Evolutionary conservation across 2,329 filamentous ascomycete species (phyloP).

Genomic region (Talaromyces sp.): DNA sequence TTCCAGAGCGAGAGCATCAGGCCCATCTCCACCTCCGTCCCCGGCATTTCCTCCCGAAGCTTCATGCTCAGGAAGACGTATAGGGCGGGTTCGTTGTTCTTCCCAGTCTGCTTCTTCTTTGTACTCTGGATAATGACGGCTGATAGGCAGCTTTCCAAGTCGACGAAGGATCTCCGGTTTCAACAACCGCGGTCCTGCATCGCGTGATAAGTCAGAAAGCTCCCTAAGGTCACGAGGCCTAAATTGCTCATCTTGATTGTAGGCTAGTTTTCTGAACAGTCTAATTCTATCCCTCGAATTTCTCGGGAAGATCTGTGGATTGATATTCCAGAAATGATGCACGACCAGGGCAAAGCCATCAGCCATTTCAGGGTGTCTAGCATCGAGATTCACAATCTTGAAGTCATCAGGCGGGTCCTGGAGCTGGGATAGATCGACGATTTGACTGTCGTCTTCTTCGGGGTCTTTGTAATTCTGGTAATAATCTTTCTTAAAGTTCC

Average conservation of each 20-base stretch:
- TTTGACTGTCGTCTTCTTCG: background rate
- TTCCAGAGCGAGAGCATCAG: background rate
- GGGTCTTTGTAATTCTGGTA: background rate
- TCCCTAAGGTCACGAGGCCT: background rate
- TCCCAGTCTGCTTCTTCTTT: constrained; percentile 11
- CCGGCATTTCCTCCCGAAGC: background rate
- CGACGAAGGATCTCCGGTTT: constrained; percentile 17
- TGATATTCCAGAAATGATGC: constrained; percentile 17
- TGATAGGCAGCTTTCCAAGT: constrained; percentile 22
- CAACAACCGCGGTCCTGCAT: constrained; percentile 32
- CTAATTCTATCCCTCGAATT: background rate
- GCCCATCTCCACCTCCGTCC: background rate
- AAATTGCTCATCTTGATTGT: constrained; percentile 11
- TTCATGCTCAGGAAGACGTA: background rate
- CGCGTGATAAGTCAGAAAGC: constrained; percentile 1
- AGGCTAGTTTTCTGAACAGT: constrained; percentile 10
- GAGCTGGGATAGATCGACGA: background rate
- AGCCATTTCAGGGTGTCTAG: background rate
- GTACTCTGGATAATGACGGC: constrained; percentile 22
- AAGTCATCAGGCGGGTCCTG: constrained; percentile 6
- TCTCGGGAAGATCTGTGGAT: background rate
- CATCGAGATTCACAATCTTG: background rate
- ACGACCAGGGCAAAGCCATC: background rate
- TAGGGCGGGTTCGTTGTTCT: background rate
- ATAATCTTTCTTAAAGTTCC: background rate